Base-by-base conservation (phyloP, 2,329 filamentous ascomycete species). In the Tolypocladium endophyticum region DNA sequence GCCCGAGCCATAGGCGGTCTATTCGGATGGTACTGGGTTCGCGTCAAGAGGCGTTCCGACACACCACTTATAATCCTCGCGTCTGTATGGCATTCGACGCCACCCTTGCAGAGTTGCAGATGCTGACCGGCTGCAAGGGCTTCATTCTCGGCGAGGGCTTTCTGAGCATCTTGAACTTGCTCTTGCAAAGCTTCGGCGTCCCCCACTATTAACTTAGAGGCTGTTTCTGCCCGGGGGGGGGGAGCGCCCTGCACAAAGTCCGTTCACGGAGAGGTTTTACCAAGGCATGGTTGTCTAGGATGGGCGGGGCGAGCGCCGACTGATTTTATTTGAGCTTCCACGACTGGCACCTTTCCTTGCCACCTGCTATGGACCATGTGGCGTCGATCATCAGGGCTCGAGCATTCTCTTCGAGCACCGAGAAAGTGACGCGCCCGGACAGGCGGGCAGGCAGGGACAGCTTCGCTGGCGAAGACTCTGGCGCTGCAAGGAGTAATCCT, bases 101-200 rank as follows among this genome's bases (percentile, higher is more conserved):
- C 28, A 35, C 55, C 23, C 7, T 16, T 25, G 18, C 7, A 12
- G 18, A 47, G 39, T 2, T 53, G 57, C 50, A 45, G n/a, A 54
- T 8, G 30, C 52, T 61, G 58, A 50, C 62, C 60, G 58, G 64
- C 16, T 59, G 4, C 39, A 55, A 85, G 81, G 94, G 94, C 0
- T 85, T 97, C 62, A 97, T 99, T 64, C 78, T 99, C 9, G 92
- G 93, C 0, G 93, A 97, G 72, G 93, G 93, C 0, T 85, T 97
- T 64, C 77, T 96, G 64, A 97, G 92, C 70, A 96, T 99, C 67
- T 81, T 94, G 33, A 97, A 97, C 70, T 74, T 99, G 59, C 76
- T 89, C 11, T 77, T 99, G 69, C 91, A 95, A 59, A 92, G 88
- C 71, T 77, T 86, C 12, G 75, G 80, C 4, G 88, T 95, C 60